A percentile compares a stretch with the other conserved stretches of the same genome.
Conservation (phyloP, 2,329 filamentous ascomycete species). For the Penicillium psychrosexuale region DNA sequence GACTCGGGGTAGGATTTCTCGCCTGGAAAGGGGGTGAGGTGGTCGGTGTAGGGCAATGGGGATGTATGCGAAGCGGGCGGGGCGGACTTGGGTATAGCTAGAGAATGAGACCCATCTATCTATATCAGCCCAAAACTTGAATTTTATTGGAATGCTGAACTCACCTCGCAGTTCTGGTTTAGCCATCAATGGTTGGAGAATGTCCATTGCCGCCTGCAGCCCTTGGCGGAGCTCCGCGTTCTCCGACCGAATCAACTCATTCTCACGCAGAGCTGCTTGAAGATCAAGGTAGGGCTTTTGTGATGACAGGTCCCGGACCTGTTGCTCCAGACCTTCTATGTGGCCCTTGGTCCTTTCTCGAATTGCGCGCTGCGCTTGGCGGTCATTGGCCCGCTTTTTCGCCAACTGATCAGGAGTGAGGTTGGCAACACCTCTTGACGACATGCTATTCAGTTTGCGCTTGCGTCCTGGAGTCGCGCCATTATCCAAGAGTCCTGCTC, state of each 20-base stretch:
- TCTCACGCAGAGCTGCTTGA: slow-evolving; percentile 69
- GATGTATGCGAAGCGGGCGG: slow-evolving; percentile 22
- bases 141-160: slow-evolving; percentile 6
- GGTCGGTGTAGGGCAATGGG: slow-evolving; percentile 28
- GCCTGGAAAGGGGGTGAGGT: slow-evolving; percentile 19
- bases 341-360: slow-evolving; percentile 76
- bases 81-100: slow-evolving; percentile 15
- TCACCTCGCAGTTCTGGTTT: slow-evolving; percentile 46
- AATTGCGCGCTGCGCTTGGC: slow-evolving; percentile 81
- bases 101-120: slow-evolving; percentile 16
- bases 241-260: slow-evolving; percentile 73
- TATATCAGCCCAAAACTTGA: slow-evolving; percentile 8
- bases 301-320: slow-evolving; percentile 71
- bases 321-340: slow-evolving; percentile 70
- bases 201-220: slow-evolving; percentile 62
- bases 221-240: slow-evolving; percentile 73
- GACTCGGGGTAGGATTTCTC: slow-evolving; percentile 32
- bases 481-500: slow-evolving; percentile 19
- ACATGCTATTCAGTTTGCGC: slow-evolving; percentile 42
- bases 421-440: slow-evolving; percentile 74
- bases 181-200: slow-evolving; percentile 45
- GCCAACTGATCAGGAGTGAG: slow-evolving; percentile 84
- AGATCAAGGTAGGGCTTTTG: slow-evolving; percentile 83
- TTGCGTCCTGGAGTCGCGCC: slow-evolving; percentile 35
- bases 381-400: slow-evolving; percentile 87